phyloP scores from a whole-genome alignment of 2,329 filamentous ascomycete genomes.

The Microdochium paspali region DNA sequence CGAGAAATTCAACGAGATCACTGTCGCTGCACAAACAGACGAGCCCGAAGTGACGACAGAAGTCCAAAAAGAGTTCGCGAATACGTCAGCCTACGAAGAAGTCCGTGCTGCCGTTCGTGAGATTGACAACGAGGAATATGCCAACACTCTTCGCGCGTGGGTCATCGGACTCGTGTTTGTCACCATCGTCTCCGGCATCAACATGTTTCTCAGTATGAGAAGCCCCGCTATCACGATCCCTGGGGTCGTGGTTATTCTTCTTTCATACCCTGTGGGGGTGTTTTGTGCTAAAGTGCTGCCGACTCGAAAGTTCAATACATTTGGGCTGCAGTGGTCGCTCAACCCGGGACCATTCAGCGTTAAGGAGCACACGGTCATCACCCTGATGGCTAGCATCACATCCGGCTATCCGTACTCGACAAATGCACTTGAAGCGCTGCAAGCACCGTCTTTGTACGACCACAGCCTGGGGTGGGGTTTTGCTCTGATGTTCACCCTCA shows the following conservation, averaged over 20 bases:
- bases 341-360: conserved; percentile 34
- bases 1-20: conserved; percentile 21
- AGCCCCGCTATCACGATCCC: conserved; percentile 25
- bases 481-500: conserved; percentile 35
- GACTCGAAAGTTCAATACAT: conserved; percentile 26
- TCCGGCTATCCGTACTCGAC: conserved; percentile 17
- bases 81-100: conserved; percentile 27
- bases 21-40: conserved; percentile 18
- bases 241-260: conserved; percentile 26
- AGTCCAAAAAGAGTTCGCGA: conserved; percentile 19
- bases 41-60: conserved; percentile 19
- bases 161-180: conserved; percentile 32
- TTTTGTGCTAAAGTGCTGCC: conserved; percentile 32
- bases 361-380: conserved; percentile 35
- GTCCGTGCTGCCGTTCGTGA: conserved; percentile 34
- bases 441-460: conserved; percentile 28
- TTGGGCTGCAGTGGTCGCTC: conserved; percentile 31
- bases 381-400: conserved; percentile 32
- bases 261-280: conserved; percentile 33
- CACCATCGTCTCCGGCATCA: conserved; percentile 27
- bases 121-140: conserved; percentile 30
- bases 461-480: conserved; percentile 37
- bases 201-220: conserved; percentile 25
- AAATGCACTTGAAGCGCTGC: conserved; percentile 14
- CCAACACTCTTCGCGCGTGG: conserved; percentile 34